Evolutionary conservation across 2,329 filamentous ascomycete species (phyloP), one percentile per base, ranked within the genome.

Genomic region (Neofusicoccum ribis): DNA sequence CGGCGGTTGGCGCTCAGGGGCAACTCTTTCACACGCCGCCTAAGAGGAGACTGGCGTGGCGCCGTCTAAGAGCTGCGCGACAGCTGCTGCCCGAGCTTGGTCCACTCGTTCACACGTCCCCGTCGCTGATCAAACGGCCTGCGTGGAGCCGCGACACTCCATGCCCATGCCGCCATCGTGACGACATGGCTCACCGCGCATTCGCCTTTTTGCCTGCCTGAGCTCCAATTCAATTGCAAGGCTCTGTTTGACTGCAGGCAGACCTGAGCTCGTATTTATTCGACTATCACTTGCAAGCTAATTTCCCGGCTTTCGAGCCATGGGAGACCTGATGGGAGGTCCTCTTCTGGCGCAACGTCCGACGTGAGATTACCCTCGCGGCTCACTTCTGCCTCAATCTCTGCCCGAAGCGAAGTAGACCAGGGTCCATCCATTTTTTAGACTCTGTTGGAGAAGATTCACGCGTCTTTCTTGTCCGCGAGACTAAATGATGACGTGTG

Each of bases 41-140:
- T 14, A 20, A 20, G 31, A 52, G 43, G 39, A 43, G 43, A 20
- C 56, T 27, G 37, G 56, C 31, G 41, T 37, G 9, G 56, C 41
- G 56, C 31, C 56, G 37, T 39, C 14, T 31, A 43, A 39, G 39
- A 34, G n/a, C 39, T 43, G 27, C 41, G 27, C 14, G 34, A 58
- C 41, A 37, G 44, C 20, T 43, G 52, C 52, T 56, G 52, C 52
- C 15, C 39, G 54, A 59, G 54, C 54, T 59, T 59, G 54, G 52
- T 43, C 52, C 52, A 56, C 52, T 15, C 36, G 46, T 20, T 17
- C 17, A 43, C 52, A 37, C 37, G 52, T 56, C 52, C 52, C 52
- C 52, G 39, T 43, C 34, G 54, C 41, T 59, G 56, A 60, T 60
- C 56, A 60, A 34, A 60, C 56, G 34, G 23, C 23, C 12, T 44